Base-by-base conservation (phyloP, 2,329 filamentous ascomycete genomes). In the Paracoccidioides lutzii region DNA sequence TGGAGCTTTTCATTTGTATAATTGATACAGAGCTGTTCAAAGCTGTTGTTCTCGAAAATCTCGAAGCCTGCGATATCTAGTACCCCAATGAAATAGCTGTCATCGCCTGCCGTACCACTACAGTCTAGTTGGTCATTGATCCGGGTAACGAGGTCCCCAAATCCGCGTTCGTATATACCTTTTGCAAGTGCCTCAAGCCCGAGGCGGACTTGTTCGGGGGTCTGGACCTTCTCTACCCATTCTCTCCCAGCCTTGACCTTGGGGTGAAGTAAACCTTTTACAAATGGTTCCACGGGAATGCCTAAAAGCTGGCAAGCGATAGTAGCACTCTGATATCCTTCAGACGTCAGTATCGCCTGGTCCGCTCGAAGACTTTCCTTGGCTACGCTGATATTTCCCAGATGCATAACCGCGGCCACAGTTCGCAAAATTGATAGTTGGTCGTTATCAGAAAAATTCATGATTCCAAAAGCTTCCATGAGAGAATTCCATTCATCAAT, bases 1-100 rank as follows among this genome's bases (percentile, higher is more conserved):
- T 98, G 93, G 5, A 98, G 81, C 71, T 96, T 98, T 71, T 98
- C 93, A 72, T 98, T 98, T 59, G 94, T 97, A 73, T 98, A 98
- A 73, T 98, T 98, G 79, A 98, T 98, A 76, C 93, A 98, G 5
- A 98, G 80, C 71, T 98, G 93, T 70, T 98, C 93, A 66, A 98
- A 98, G 75, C 91, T 96, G 75, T 98, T 98, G 65, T 88, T 82
- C 63, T 98, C 90, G 64, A 98, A 98, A 57, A 98, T 98, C 68
- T 98, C 93, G 71, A 98, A 98, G 58, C 93, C 93, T 60, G 94
- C 94, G 71, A 98, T 98, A 81, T 98, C 93, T 44, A 98, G 83
- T 7, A 98, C 93, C 54, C 93, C 93, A 62, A 98, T 98, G 72
- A 98, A 98, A 65, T 88, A 86, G 1, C 88, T 90, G 66, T 97